Conservation (phyloP, 495 filamentous ascomycete species). For the Pseudomonodictys pantanalensis region DNA sequence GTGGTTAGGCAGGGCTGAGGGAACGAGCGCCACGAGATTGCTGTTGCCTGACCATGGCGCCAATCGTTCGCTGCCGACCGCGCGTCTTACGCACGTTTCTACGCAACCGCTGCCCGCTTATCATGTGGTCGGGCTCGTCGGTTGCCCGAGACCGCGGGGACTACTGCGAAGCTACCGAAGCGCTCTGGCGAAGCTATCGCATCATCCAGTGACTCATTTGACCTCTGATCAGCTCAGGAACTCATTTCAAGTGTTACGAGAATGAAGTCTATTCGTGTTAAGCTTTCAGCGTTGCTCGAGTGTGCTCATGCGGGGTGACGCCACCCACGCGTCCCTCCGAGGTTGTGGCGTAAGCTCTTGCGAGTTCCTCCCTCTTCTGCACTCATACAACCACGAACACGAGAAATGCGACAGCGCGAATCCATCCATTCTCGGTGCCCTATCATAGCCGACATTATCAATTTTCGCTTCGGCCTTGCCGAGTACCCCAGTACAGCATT, state of each 20-base stretch:
- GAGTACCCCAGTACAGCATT: too few species aligned
- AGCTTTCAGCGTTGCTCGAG: background rate
- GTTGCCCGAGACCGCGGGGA: too few species aligned
- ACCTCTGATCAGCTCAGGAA: background rate
- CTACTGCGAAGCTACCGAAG: background rate
- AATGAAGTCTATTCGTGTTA: background rate
- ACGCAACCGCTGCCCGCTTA: background rate
- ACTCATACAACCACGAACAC: too few species aligned
- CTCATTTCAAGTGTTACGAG: too few species aligned
- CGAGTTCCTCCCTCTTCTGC: slow-evolving; percentile 3
- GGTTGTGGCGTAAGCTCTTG: slow-evolving; percentile 7
- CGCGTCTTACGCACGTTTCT: slow-evolving; percentile 1
- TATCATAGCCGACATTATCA: too few species aligned
- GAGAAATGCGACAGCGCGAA: too few species aligned
- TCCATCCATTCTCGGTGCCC: too few species aligned
- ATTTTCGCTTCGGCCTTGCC: too few species aligned
- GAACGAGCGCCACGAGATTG: too few species aligned
- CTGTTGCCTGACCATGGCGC: background rate
- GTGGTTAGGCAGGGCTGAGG: too few species aligned
- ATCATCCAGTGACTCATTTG: background rate
- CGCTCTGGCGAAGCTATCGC: background rate
- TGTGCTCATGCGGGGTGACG: background rate
- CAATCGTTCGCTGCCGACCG: slow-evolving; percentile 3
- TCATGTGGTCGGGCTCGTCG: too few species aligned
- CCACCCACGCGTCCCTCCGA: background rate